Evolutionary conservation across 495 filamentous ascomycete species (phyloP).

Genomic region (Pseudoneurospora amorphoporcata): DNA sequence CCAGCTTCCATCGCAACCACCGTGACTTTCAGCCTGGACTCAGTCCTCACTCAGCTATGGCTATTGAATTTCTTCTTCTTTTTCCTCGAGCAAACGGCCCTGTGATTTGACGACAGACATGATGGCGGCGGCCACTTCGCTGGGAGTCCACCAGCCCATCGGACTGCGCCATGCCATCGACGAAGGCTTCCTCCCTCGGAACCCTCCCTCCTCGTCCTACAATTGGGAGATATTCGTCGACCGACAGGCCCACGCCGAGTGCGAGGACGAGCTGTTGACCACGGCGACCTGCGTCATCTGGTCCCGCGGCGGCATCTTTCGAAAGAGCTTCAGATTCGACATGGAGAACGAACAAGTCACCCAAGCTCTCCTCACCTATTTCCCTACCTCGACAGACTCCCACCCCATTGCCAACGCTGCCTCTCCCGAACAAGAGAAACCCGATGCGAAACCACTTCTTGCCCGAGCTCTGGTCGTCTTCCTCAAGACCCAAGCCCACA

Average conservation of each 20-base stretch:
- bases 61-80: neutral
- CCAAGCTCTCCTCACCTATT: conserved; percentile 77
- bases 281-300: conserved; percentile 80
- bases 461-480: conserved; percentile 78
- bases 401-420: conserved; percentile 2
- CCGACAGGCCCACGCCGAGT: conserved; percentile 33
- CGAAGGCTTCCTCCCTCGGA: conserved; percentile 63
- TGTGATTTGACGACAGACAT: conserved; percentile 1
- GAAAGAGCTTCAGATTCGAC: conserved; percentile 78
- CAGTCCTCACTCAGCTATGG: neutral
- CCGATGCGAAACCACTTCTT: conserved; percentile 19
- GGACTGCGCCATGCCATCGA: conserved; percentile 73
- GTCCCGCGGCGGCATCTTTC: conserved; percentile 78
- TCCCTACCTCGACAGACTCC: conserved; percentile 47
- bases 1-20: neutral
- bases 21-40: neutral
- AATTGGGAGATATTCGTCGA: conserved; percentile 52
- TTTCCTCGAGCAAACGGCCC: neutral
- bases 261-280: conserved; percentile 77
- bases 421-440: neutral
- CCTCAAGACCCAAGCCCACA: conserved; percentile 83
- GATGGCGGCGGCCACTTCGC: conserved; percentile 82
- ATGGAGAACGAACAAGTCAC: conserved; percentile 73
- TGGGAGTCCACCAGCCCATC: conserved; percentile 79
- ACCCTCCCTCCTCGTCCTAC: conserved; percentile 58